Evolutionary conservation across 2,329 filamentous ascomycete species (phyloP), one percentile per base, ranked within the genome.

Genomic region (Neocatenulostroma microsporum): DNA sequence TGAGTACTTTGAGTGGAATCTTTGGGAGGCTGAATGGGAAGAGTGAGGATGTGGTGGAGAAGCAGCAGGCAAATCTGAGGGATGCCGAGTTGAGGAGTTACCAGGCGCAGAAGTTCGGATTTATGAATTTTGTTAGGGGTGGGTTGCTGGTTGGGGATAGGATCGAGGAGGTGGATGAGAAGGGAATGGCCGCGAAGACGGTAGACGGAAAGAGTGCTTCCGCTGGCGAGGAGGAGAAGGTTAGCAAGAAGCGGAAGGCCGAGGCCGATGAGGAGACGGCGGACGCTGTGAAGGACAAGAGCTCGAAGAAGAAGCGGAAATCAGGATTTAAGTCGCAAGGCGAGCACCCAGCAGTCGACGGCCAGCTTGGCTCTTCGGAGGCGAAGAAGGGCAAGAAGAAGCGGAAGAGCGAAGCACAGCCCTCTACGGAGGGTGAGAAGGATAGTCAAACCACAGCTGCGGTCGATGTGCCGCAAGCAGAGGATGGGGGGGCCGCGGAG

Each of bases 21-120:
- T 68, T 98, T 14, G 88, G 89, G 15, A 73, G 91, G 36, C 65
- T 98, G 39, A 98, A 98, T 61, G 91, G 89, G 34, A 91, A 86
- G 61, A 79, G 75, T 15, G 81, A 89, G 32, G 75, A 68, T n/a
- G 73, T 78, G 32, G 66, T 91, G 23, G 73, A 82, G 59, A 73
- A 78, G 53, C 82, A 91, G 51, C 74, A 79, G 56, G 72, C 76
- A 52, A 72, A 73, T 30, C 70, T 80, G 48, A 74, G 83, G 39
- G 78, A 84, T 51, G 64, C 82, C 27, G 82, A 83, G 66, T 73
- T 84, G 53, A 78, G 77, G 44, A 67, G 79, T 30, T 94, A 87
- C 56, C 73, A 84, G 37, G 78, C 82, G 49, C 72, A 75, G 52
- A 84, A 80, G 61, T 88, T 80, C 65, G 87, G 87, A 1, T 70